phyloP scores from a whole-genome alignment of 2,329 filamentous ascomycete genomes.

The Diaporthe vexans region DNA sequence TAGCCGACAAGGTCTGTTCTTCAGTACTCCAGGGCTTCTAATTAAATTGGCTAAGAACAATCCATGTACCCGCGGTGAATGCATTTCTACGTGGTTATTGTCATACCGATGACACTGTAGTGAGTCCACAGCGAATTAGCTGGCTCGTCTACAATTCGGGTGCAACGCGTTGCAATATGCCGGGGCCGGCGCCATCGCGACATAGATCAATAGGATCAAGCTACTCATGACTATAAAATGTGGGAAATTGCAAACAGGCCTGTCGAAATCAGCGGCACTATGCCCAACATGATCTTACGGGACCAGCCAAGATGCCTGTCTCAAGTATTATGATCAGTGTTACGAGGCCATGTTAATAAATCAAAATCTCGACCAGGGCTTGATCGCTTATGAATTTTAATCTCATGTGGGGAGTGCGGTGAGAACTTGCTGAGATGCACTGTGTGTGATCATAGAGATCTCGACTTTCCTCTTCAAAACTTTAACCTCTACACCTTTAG shows the following conservation, averaged over 20 bases:
- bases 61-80: too few relatives aligned
- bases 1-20: too few relatives aligned
- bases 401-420: not conserved
- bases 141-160: not conserved
- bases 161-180: not conserved
- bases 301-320: not conserved
- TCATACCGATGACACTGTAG: not conserved
- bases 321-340: slow-evolving; percentile 4
- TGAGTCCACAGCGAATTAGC: not conserved
- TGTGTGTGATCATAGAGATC: not conserved
- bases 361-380: not conserved
- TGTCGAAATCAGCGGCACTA: too few relatives aligned
- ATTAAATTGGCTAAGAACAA: too few relatives aligned
- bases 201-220: not conserved
- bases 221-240: too few relatives aligned
- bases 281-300: not conserved
- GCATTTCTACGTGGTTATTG: not conserved
- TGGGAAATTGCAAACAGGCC: not conserved
- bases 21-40: not conserved
- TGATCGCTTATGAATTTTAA: not conserved
- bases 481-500: too few relatives aligned
- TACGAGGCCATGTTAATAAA: not conserved
- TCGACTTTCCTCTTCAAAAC: not conserved
- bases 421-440: too few relatives aligned
- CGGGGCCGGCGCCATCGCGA: too few relatives aligned